Percentiles rank a stretch among this genome's conserved stretches.
phyloP scores from a whole-genome alignment of 306 rosid species.

The Neltuma alba region DNA sequence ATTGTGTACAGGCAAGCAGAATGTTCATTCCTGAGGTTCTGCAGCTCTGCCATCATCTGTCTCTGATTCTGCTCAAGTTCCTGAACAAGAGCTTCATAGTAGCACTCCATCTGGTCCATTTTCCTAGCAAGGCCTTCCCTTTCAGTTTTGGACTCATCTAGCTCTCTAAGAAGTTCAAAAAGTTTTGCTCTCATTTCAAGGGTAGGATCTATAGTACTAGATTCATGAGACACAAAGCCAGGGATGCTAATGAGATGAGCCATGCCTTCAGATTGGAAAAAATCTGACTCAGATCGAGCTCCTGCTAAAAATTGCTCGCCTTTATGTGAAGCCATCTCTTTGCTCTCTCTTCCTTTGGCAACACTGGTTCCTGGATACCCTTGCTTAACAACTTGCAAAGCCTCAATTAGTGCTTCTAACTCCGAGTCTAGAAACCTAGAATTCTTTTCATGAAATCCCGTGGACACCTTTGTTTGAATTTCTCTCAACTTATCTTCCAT shows the following conservation, averaged over 20 bases:
- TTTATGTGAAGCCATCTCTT: conserved; percentile 51
- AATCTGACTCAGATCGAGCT: conserved; percentile 63
- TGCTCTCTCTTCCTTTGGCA: conserved; percentile 45
- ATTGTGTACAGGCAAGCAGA: conserved; percentile 83
- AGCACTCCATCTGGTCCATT: conserved; percentile 99
- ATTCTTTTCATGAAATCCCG: conserved; percentile 75
- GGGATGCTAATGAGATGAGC: conserved; percentile 61
- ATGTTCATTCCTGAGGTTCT: conserved; percentile 89
- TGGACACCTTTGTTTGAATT: conserved; percentile 63
- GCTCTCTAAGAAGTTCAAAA: conserved; percentile 80
- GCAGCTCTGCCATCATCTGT: conserved; percentile 94
- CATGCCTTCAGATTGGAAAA: conserved; percentile 65
- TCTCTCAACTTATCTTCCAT: conserved; percentile 84
- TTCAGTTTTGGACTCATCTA: conserved; percentile 84
- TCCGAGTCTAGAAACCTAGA: conserved; percentile 61
- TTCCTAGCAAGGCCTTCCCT: conserved; percentile 77
- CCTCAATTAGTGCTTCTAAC: conserved; percentile 63
- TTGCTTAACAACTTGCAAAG: conserved; percentile 72
- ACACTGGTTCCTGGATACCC: conserved; percentile 54
- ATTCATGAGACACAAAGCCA: conserved; percentile 60
- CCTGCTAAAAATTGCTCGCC: conserved; percentile 61
- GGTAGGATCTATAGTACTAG: conserved; percentile 70
- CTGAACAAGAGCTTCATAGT: conserved; percentile 96
- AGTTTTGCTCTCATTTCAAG: conserved; percentile 69
- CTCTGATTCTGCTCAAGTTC: conserved; percentile 98